These are phyloP conservation scores for Cutaneotrichosporon cutaneum DNA, from an alignment of 1,284 basidiomycete species.

Conservation along the genomic window DNA sequence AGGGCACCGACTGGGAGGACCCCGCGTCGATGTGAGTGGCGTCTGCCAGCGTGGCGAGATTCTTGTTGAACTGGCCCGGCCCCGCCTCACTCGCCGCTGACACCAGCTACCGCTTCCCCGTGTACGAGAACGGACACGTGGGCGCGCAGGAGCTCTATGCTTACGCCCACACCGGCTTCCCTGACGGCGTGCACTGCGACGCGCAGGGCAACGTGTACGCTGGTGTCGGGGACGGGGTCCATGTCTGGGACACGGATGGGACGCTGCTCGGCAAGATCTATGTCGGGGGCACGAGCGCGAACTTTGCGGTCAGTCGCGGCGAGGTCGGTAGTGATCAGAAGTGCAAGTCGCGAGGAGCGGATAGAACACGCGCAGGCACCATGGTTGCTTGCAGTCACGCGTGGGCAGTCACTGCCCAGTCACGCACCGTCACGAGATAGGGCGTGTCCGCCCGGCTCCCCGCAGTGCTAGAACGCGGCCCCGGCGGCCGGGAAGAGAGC, in stretches of 20 bases:
- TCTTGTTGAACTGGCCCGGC: neutral
- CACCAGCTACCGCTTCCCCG: conserved; percentile 57
- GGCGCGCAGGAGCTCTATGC: conserved; percentile 69
- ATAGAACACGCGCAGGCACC: no score
- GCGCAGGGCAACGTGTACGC: conserved; percentile 66
- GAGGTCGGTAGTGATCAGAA: neutral
- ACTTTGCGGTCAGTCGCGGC: conserved; percentile 53
- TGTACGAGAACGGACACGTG: conserved; percentile 59
- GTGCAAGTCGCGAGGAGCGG: neutral
- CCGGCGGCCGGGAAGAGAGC: no score
- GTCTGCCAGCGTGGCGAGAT: no score
- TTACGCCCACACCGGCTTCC: conserved; percentile 64
- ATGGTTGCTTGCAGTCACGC: no score
- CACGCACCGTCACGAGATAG: no score
- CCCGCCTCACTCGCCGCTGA: neutral
- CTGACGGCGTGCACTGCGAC: conserved; percentile 63
- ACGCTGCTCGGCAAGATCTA: conserved; percentile 73
- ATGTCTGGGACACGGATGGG: conserved; percentile 66
- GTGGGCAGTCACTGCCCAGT: no score
- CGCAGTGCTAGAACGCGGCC: no score
- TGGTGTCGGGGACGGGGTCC: conserved; percentile 69
- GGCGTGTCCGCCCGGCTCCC: no score
- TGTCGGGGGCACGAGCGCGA: conserved; percentile 61
- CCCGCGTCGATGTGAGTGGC: conserved; percentile 67
- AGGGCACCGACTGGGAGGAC: conserved; percentile 62